Evolutionary conservation across 2,329 filamentous ascomycete species (phyloP).

Genomic region (Penicillium occitanis): DNA sequence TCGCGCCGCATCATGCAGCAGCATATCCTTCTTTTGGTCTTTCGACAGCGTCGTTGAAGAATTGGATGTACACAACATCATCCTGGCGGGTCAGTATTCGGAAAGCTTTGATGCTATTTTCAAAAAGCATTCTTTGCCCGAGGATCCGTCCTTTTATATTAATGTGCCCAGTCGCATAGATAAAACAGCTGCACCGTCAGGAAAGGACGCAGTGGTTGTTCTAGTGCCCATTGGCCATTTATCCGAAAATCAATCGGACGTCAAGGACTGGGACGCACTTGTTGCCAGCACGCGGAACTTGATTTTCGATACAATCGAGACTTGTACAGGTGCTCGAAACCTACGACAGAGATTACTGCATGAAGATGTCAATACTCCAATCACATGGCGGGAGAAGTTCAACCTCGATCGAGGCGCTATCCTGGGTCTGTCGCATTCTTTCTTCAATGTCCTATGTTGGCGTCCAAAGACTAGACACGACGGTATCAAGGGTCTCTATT

Average conservation of each 20-base stretch:
- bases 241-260: neutral
- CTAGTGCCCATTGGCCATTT: neutral
- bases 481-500: neutral
- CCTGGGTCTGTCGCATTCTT: conserved; percentile 68
- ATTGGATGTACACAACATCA: neutral
- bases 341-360: neutral
- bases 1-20: neutral
- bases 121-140: conserved; percentile 64
- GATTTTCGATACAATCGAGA: neutral
- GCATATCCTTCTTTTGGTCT: neutral
- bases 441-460: conserved; percentile 54
- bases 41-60: neutral
- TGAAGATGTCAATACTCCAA: neutral
- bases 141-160: conserved; percentile 72
- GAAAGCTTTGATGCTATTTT: conserved; percentile 77
- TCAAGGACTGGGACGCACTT: neutral
- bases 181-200: conserved; percentile 63
- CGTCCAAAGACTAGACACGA: conserved; percentile 29
- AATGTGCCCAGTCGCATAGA: conserved; percentile 73
- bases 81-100: conserved; percentile 38
- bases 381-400: conserved; percentile 63
- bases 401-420: conserved; percentile 76
- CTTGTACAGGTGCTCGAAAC: neutral
- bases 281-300: neutral
- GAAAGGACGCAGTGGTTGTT: conserved; percentile 50